Evolutionary conservation across 495 filamentous ascomycete species (phyloP), one percentile per base, ranked within the genome.

Genomic region (Xylaria scruposa): DNA sequence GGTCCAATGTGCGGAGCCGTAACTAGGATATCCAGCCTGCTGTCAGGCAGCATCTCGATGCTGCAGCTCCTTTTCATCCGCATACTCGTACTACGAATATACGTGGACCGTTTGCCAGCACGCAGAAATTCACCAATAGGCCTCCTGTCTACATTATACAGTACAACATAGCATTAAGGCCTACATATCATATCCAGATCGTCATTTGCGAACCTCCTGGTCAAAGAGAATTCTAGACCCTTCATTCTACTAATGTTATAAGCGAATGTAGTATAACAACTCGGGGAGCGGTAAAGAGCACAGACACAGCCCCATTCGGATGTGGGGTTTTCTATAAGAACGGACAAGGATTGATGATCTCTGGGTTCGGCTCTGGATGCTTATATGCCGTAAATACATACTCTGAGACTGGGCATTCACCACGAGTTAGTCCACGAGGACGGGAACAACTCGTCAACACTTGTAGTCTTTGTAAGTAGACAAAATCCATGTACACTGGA

Each of bases 1-100:
- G 33, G 24, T 38, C 2, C n/a, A 15, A 67, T 36, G 0, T 67
- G 49, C 65, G 63, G 63, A 51, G 47, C 63, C 63, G 44, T 65
- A 7, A 1, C 62, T 31, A 49, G 62, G 42, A 49, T 49, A 47
- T n/a, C 42, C 21, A 19, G 42, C 31, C 24, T 17, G 26, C 15
- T 42, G 38, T 47, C 42, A 64, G 61, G 29, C 21, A 19, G 21
- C 62, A 40, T 4, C 15, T 26, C 46, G 9, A 49, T 2, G 26
- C 33, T n/a, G n/a, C 17, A 26, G 15, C 62, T 49, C 62, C 36
- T 65, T 31, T 31, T 33, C 62, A 46, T 47, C 21, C 3, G 29
- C 29, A 31, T 31, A 31, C 61, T 44, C 13, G 46, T 64, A 24
- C 24, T 29, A 24, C 10, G 3, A 54, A 54, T 4, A 9, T 0